A percentile compares a stretch with the other conserved stretches of the same genome.
Evolutionary conservation across 345 rosid genomes (phyloP).

Genomic region (Luvunga scandens): DNA sequence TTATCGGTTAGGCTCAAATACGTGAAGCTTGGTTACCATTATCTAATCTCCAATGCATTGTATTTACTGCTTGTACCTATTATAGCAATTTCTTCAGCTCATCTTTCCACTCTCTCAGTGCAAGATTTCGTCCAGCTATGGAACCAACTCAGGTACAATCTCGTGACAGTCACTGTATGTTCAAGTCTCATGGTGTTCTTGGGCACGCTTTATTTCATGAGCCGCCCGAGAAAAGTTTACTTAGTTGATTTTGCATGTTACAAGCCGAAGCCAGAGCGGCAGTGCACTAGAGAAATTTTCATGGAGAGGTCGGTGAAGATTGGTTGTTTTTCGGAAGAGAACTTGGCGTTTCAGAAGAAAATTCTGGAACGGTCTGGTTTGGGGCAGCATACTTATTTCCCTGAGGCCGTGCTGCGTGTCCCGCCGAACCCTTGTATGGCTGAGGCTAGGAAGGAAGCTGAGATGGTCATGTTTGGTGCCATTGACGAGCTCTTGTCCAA

Average conservation of each 20-base stretch:
- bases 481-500: conserved; percentile 57
- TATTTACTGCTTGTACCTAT: conserved; percentile 53
- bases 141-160: conserved; percentile 56
- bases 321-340: conserved; percentile 55
- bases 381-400: conserved; percentile 73
- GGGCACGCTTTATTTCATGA: conserved; percentile 55
- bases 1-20: conserved; percentile 61
- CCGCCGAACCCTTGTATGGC: conserved; percentile 60
- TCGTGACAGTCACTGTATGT: conserved; percentile 40
- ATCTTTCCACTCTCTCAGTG: conserved; percentile 43
- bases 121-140: conserved; percentile 45
- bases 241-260: conserved; percentile 72
- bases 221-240: conserved; percentile 64
- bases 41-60: conserved; percentile 62
- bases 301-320: conserved; percentile 37
- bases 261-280: conserved; percentile 39
- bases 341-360: conserved; percentile 75
- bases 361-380: conserved; percentile 76
- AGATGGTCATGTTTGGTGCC: conserved; percentile 61
- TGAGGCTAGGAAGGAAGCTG: conserved; percentile 67
- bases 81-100: conserved; percentile 38
- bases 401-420: conserved; percentile 56
- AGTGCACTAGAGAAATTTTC: conserved; percentile 44
- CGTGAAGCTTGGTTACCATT: conserved; percentile 80
- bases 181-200: conserved; percentile 43